Conservation (phyloP, 2,329 filamentous ascomycete species). For the Epicoccum sorghinum region DNA sequence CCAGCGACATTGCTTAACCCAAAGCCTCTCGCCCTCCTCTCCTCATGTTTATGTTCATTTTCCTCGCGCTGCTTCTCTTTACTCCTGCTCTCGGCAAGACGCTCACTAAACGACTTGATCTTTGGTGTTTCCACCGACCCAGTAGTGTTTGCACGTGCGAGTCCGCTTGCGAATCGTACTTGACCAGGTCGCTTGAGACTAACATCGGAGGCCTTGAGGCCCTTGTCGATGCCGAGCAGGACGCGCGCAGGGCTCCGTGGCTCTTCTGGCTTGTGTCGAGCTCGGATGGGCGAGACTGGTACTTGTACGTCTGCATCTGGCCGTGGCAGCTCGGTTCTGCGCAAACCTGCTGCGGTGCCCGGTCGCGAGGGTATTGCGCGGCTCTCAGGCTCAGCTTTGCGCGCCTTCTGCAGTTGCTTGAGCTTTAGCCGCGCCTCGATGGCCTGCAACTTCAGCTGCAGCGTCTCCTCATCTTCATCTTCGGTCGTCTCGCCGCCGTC, state of each 20-base stretch:
- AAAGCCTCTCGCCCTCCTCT: constrained; percentile 50
- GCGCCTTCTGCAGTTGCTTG: constrained; percentile 76
- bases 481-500: constrained; percentile 68
- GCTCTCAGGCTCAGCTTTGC: constrained; percentile 46
- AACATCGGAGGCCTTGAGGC: constrained; percentile 77
- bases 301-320: constrained; percentile 66
- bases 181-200: constrained; percentile 76
- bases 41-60: constrained; percentile 52
- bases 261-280: constrained; percentile 53
- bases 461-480: constrained; percentile 84
- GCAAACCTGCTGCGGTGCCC: constrained; percentile 29
- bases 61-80: constrained; percentile 52
- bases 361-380: constrained; percentile 34
- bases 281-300: constrained; percentile 71
- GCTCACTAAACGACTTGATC: constrained; percentile 78
- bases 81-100: constrained; percentile 71
- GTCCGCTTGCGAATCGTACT: constrained; percentile 20
- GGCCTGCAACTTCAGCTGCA: constrained; percentile 83
- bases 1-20: constrained; percentile 40
- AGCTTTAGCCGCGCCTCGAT: constrained; percentile 88
- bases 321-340: constrained; percentile 31
- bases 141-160: constrained; percentile 52
- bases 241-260: constrained; percentile 80
- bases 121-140: constrained; percentile 30
- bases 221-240: constrained; percentile 87